Percentiles rank a stretch among this genome's conserved stretches.
Conservation (phyloP, 176 grass and related monocot species). For the Phragmites australis region DNA sequence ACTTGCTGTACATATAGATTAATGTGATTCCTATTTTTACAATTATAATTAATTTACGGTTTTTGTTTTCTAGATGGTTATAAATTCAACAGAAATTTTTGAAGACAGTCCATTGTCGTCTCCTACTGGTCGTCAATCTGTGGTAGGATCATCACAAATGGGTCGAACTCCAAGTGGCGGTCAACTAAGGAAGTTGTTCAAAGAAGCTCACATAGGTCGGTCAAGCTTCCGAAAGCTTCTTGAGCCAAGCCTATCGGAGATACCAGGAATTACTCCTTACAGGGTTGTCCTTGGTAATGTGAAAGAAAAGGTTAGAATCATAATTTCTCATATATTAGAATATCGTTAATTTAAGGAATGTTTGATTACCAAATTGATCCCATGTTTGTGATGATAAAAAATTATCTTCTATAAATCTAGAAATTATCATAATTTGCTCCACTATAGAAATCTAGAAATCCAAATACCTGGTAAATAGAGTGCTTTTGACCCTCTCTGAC, state of each 20-base stretch:
- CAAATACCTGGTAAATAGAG: background rate
- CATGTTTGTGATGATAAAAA: background rate
- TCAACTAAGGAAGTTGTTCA: slow-evolving; percentile 75
- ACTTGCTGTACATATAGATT: background rate
- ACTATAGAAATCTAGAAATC: background rate
- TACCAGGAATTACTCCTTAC: slow-evolving; percentile 84
- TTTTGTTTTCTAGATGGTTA: slow-evolving; percentile 11
- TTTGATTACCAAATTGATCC: background rate
- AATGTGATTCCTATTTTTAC: background rate
- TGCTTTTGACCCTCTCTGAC: background rate
- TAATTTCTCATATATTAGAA: slow-evolving; percentile 9
- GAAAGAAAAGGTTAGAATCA: slow-evolving; percentile 73
- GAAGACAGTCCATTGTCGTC: slow-evolving; percentile 53
- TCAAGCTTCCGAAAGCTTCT: slow-evolving; percentile 89
- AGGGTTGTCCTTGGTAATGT: slow-evolving; percentile 90
- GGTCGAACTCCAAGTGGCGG: slow-evolving; percentile 49
- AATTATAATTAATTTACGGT: background rate
- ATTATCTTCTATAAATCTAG: no score
- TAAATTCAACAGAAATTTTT: slow-evolving; percentile 38
- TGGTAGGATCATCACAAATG: slow-evolving; percentile 37
- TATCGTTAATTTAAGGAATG: background rate
- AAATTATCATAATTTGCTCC: background rate
- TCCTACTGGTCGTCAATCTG: slow-evolving; percentile 47
- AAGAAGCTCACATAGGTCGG: slow-evolving; percentile 66
- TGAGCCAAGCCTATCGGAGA: slow-evolving; percentile 66